A percentile compares a stretch with the other conserved stretches of the same genome.
Evolutionary conservation across 352 stramenopile genomes (phyloP).

Genomic region (Phytophthora fragariae): DNA sequence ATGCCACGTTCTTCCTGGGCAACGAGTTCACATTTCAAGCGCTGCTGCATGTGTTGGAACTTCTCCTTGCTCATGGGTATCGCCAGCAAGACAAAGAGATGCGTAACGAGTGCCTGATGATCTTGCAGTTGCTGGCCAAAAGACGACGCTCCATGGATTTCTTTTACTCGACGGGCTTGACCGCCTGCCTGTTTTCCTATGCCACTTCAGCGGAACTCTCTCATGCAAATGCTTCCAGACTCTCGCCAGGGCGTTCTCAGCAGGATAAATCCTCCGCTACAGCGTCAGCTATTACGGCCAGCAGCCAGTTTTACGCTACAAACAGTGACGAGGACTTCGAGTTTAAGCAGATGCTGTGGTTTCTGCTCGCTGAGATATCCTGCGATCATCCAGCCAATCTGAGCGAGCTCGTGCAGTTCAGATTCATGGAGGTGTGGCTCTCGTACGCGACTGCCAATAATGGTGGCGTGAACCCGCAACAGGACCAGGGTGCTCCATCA

Average conservation of each 20-base stretch:
- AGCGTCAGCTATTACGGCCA: constrained; percentile 56
- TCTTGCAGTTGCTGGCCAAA: constrained; percentile 66
- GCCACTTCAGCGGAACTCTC: constrained; percentile 61
- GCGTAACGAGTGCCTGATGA: constrained; percentile 79
- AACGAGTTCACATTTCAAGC: constrained; percentile 67
- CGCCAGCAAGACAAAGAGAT: constrained; percentile 83
- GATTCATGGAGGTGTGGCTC: constrained; percentile 72
- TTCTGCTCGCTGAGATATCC: constrained; percentile 62
- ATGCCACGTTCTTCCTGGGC: constrained; percentile 68
- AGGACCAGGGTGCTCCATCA: constrained; percentile 1
- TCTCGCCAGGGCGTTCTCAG: neutral
- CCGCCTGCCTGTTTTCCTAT: constrained; percentile 68
- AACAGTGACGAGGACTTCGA: constrained; percentile 80
- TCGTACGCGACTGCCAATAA: constrained; percentile 51
- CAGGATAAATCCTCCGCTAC: constrained; percentile 25
- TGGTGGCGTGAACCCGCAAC: constrained; percentile 6
- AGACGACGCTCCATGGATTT: constrained; percentile 54
- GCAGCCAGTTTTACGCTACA: constrained; percentile 69
- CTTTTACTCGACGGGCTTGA: constrained; percentile 70
- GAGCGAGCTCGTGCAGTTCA: constrained; percentile 68
- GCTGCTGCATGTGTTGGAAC: constrained; percentile 64
- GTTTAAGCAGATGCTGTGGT: constrained; percentile 86
- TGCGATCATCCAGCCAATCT: constrained; percentile 62
- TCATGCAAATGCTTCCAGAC: constrained; percentile 11
- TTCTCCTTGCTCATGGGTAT: constrained; percentile 65